Percentiles rank a stretch among this genome's conserved stretches.
These are phyloP conservation scores for Astrothelium macrocarpum DNA, from an alignment of 495 filamentous ascomycete genomes.

Conservation along the genomic window DNA sequence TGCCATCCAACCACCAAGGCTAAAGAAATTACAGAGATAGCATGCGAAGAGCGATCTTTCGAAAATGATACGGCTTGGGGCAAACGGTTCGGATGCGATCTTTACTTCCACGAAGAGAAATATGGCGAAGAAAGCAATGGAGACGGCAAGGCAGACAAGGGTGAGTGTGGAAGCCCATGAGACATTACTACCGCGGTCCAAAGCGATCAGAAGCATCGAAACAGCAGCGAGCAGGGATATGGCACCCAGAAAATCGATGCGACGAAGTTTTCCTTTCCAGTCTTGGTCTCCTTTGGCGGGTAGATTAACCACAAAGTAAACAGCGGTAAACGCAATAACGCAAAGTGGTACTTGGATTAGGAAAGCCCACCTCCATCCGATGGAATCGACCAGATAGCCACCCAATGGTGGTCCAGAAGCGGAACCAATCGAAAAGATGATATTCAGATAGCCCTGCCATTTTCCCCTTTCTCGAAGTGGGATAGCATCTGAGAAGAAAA, in stretches of 20 bases:
- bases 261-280: constrained; percentile 57
- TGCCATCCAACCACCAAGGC: constrained; percentile 55
- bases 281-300: constrained; percentile 45
- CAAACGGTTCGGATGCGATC: constrained; percentile 68
- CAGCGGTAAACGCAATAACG: constrained; percentile 53
- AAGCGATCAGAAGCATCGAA: constrained; percentile 59
- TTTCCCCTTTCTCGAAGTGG: constrained; percentile 65
- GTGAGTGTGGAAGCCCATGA: constrained; percentile 55
- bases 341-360: constrained; percentile 61
- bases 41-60: constrained; percentile 56
- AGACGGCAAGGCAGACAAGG: constrained; percentile 47
- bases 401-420: constrained; percentile 66
- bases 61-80: constrained; percentile 71
- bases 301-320: constrained; percentile 52
- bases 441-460: constrained; percentile 78
- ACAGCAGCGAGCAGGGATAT: constrained; percentile 58
- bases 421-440: constrained; percentile 63
- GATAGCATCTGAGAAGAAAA: constrained; percentile 70
- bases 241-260: constrained; percentile 74
- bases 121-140: constrained; percentile 50
- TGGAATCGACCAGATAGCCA: constrained; percentile 61
- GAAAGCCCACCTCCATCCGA: constrained; percentile 83
- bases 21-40: constrained; percentile 70
- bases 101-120: constrained; percentile 65
- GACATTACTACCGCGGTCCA: constrained; percentile 71